Conservation (phyloP, 2,329 filamentous ascomycete genomes). For the Lasiodiplodia citricola region DNA sequence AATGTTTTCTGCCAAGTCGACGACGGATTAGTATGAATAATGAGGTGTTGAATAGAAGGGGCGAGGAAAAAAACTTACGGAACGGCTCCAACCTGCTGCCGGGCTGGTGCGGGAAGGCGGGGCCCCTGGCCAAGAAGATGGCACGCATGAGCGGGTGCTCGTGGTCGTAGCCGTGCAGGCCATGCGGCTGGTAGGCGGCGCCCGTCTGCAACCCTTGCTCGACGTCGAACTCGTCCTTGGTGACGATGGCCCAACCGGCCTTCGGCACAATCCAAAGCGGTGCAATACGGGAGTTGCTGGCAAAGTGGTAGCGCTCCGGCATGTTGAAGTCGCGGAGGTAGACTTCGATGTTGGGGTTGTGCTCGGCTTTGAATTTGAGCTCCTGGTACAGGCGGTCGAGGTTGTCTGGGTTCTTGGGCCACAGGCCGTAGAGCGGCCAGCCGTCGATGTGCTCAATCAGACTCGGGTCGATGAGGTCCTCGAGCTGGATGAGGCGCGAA, state of each 20-base stretch:
- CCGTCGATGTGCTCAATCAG: slow-evolving; percentile 87
- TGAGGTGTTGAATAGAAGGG: neutral
- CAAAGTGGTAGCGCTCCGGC: slow-evolving; percentile 92
- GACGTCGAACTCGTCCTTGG: slow-evolving; percentile 78
- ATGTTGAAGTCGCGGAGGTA: slow-evolving; percentile 87
- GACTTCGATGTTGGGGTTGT: slow-evolving; percentile 77
- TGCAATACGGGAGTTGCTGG: slow-evolving; percentile 84
- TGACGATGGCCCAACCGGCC: slow-evolving; percentile 90
- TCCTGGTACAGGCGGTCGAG: slow-evolving; percentile 70
- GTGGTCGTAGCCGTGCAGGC: slow-evolving; percentile 93
- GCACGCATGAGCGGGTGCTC: slow-evolving; percentile 95
- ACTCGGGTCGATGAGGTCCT: slow-evolving; percentile 80
- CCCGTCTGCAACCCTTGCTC: slow-evolving; percentile 68
- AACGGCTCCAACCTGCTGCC: slow-evolving; percentile 82
- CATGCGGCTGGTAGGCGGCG: slow-evolving; percentile 75
- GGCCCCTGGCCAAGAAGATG: slow-evolving; percentile 90
- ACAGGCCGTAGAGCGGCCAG: slow-evolving; percentile 90
- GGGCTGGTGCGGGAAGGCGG: slow-evolving; percentile 84
- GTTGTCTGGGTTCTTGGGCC: slow-evolving; percentile 73
- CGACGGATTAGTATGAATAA: slow-evolving; percentile 32
- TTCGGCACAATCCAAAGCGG: slow-evolving; percentile 94
- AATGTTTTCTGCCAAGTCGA: slow-evolving; percentile 76
- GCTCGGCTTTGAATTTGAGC: slow-evolving; percentile 58
- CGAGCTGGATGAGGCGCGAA: slow-evolving; percentile 81
- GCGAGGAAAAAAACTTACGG: slow-evolving; percentile 65